Conservation (phyloP, 2,329 filamentous ascomycete genomes). For the Didymellaceae sp. region DNA sequence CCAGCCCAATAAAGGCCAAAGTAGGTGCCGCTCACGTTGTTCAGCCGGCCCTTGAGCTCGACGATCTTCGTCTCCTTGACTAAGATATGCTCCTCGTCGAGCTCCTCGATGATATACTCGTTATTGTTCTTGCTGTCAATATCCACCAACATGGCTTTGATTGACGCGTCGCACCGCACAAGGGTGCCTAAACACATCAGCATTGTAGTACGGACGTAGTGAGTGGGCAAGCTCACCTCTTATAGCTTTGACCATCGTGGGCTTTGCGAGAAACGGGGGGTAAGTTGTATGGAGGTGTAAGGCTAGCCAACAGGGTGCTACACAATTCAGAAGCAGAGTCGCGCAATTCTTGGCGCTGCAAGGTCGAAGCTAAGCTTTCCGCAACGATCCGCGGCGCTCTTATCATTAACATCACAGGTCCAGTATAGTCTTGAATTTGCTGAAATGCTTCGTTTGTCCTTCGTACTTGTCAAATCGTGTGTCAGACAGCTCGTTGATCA, state of each 20-base stretch:
- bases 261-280: slow-evolving; percentile 12
- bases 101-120: slow-evolving; percentile 79
- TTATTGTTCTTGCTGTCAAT: slow-evolving; percentile 72
- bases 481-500: background rate
- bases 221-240: slow-evolving; percentile 52
- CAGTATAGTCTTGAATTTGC: background rate
- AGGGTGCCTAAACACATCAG: slow-evolving; percentile 63
- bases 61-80: slow-evolving; percentile 76
- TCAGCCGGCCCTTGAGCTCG: slow-evolving; percentile 70
- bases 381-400: slow-evolving; percentile 2
- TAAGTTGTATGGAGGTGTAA: slow-evolving; percentile 5
- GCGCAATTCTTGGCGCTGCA: slow-evolving; percentile 27
- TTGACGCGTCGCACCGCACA: slow-evolving; percentile 83
- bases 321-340: slow-evolving; percentile 2
- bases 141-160: slow-evolving; percentile 83
- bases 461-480: background rate
- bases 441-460: slow-evolving; percentile 5
- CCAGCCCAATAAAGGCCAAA: background rate
- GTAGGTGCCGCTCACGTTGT: slow-evolving; percentile 60
- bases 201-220: background rate
- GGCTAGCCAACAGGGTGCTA: slow-evolving; percentile 37
- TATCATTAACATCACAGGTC: background rate
- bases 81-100: slow-evolving; percentile 77
- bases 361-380: slow-evolving; percentile 11
- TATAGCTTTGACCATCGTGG: slow-evolving; percentile 63